Evolutionary conservation across 108 stramenopile species (phyloP).

Genomic region (Cyclotella distinguenda): DNA sequence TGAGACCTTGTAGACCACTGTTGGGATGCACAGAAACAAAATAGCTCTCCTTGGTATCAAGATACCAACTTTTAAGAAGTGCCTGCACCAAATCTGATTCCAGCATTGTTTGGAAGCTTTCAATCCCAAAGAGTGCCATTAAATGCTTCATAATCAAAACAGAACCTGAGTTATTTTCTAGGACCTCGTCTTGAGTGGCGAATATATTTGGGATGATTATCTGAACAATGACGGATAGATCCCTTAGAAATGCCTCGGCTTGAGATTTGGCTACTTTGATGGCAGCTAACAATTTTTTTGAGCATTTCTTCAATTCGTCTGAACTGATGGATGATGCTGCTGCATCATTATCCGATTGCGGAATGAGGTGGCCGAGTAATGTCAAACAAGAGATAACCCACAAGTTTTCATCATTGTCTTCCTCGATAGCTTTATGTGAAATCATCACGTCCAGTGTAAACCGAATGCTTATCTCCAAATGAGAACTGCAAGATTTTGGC

Average conservation of each 20-base stretch:
- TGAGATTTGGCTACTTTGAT: slow-evolving; percentile 52
- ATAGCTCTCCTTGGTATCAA: slow-evolving; percentile 20
- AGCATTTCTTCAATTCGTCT: not conserved
- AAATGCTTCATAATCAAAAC: slow-evolving; percentile 21
- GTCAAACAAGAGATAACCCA: slow-evolving; percentile 19
- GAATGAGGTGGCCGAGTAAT: slow-evolving; percentile 15
- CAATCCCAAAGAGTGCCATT: slow-evolving; percentile 44
- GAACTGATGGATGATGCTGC: no score
- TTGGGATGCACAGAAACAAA: slow-evolving; percentile 10
- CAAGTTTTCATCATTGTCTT: slow-evolving; percentile 1
- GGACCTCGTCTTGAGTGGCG: not conserved
- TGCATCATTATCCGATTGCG: slow-evolving; percentile 3
- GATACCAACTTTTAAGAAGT: slow-evolving; percentile 37
- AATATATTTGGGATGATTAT: slow-evolving; percentile 54
- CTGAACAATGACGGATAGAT: slow-evolving; percentile 61
- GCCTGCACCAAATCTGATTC: slow-evolving; percentile 49
- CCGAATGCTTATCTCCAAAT: slow-evolving; percentile 15
- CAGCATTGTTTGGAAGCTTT: slow-evolving; percentile 54
- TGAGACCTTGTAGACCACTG: slow-evolving; percentile 40
- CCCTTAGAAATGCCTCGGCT: slow-evolving; percentile 61
- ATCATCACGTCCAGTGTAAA: slow-evolving; percentile 7
- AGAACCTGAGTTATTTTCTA: not conserved
- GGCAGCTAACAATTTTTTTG: slow-evolving; percentile 32
- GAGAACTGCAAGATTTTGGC: not conserved
- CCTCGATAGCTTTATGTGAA: slow-evolving; percentile 10